phyloP scores from a whole-genome alignment of 2,329 filamentous ascomycete species.

The Monilinia laxa region DNA sequence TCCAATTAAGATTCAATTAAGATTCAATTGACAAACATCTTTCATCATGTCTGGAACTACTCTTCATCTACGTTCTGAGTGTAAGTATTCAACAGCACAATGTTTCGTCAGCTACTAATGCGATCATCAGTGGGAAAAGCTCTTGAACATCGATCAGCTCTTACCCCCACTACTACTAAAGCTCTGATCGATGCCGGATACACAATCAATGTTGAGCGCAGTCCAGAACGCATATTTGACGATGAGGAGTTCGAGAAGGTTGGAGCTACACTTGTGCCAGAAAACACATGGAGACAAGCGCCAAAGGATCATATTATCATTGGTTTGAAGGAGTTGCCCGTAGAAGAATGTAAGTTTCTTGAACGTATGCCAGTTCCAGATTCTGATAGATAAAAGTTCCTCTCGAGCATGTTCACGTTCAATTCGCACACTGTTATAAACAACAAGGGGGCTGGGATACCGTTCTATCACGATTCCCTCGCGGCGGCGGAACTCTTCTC shows the following conservation, averaged over 20 bases:
- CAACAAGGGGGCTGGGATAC: conserved; percentile 75
- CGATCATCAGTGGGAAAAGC: conserved; percentile 42
- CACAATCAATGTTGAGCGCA: conserved; percentile 65
- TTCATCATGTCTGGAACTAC: conserved; percentile 39
- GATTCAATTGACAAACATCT: conserved; percentile 22
- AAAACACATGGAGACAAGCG: conserved; percentile 66
- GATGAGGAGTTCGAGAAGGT: conserved; percentile 60
- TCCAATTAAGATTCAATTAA: conserved; percentile 9
- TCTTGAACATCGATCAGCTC: conserved; percentile 45
- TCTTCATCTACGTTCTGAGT: conserved; percentile 45
- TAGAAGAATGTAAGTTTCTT: conserved; percentile 57
- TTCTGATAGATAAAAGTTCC: conserved; percentile 47
- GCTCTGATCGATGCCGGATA: conserved; percentile 68
- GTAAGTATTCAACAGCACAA: conserved; percentile 37
- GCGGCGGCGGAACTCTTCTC: conserved; percentile 73
- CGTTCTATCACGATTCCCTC: conserved; percentile 75
- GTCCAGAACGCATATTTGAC: conserved; percentile 64
- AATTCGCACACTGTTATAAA: conserved; percentile 76
- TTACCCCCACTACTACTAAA: conserved; percentile 50
- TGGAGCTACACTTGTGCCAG: conserved; percentile 64
- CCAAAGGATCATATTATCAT: conserved; percentile 69
- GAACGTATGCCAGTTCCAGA: background rate
- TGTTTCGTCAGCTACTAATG: conserved; percentile 35
- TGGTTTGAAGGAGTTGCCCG: conserved; percentile 75
- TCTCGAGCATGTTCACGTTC: conserved; percentile 69